phyloP scores from a whole-genome alignment of 352 stramenopile species.

The Phytopythium boreale region DNA sequence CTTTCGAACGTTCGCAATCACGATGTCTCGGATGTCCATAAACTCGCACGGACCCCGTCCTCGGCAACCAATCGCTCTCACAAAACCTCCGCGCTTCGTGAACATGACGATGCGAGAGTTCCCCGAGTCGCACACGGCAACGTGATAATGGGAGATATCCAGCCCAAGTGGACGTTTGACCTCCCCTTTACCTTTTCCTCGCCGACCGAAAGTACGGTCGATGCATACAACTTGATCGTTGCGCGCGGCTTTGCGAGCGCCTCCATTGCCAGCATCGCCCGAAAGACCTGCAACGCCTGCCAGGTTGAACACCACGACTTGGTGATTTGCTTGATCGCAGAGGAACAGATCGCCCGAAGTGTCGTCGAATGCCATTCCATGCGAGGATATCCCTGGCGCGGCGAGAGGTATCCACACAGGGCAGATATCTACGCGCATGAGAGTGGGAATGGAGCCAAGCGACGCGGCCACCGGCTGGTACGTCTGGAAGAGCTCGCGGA shows the following conservation, averaged over 20 bases:
- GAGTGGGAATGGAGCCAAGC: slow-evolving; percentile 4
- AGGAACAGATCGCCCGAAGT: slow-evolving; percentile 55
- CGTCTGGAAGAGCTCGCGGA: slow-evolving; percentile 31
- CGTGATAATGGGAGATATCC: slow-evolving; percentile 67
- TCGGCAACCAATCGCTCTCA: slow-evolving; percentile 39
- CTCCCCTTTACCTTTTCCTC: slow-evolving; percentile 25
- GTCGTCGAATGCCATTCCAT: slow-evolving; percentile 45
- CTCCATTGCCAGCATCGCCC: not conserved
- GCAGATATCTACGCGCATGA: not conserved
- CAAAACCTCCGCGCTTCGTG: slow-evolving; percentile 54
- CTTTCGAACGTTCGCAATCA: slow-evolving; percentile 61
- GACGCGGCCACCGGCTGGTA: slow-evolving; percentile 8
- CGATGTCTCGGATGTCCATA: slow-evolving; percentile 48
- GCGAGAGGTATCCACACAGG: slow-evolving; percentile 6
- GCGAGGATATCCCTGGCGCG: not conserved
- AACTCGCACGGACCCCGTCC: slow-evolving; percentile 33
- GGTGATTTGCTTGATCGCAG: slow-evolving; percentile 49
- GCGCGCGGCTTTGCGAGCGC: not conserved
- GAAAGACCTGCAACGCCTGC: slow-evolving; percentile 2
- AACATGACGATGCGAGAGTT: slow-evolving; percentile 50
- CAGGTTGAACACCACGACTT: slow-evolving; percentile 45
- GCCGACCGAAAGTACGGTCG: slow-evolving; percentile 25
- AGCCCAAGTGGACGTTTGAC: slow-evolving; percentile 43
- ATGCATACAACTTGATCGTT: not conserved
- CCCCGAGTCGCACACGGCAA: slow-evolving; percentile 55